Evolutionary conservation across 129 eudicot species (phyloP), one percentile per base, ranked within the genome.

Genomic region (Flaveria trinervia): DNA sequence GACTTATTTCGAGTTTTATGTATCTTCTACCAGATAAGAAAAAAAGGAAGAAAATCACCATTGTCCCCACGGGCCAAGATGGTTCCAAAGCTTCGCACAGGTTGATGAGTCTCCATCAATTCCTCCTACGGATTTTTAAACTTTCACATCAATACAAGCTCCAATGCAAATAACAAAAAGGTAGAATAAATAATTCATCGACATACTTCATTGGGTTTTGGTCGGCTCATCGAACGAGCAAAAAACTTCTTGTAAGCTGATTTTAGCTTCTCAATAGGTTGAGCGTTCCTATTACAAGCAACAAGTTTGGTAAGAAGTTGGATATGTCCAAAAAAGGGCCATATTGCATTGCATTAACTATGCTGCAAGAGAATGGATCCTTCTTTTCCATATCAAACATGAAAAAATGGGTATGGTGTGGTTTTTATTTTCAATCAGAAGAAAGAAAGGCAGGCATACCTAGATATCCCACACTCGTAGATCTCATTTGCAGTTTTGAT

Each of bases 31-130:
- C 56, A 48, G 74, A 59, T 18, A 65, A 72, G 20, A 71, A 59
- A 60, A 69, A 54, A 15, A 9, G 41, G 41, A 46, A 8, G 30
- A 3, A 54, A 61, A 85, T 72, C 49, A 91, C 97, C 83, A 64
- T 75, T 57, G 78, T 86, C 92, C 66, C 80, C 88, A 49, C 82
- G 84, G 70, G 89, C 85, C 82, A 94, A 79, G 22, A 87, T 73
- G 25, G 97, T 94, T 77, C 98, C 98, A 77, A 94, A 94, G 82
- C 90, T 89, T 83, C 98, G 88, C 48, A 59, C 76, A 36, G 92
- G 90, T 39, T 56, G 78, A 44, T 60, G 76, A 66, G 80, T 82
- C 74, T 89, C 96, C 11, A 48, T 20, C 41, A 22, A 45, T 79
- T 91, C 97, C 72, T 89, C 97, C 98, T 91, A 87, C 0, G 22